Evolutionary conservation across 2,329 filamentous ascomycete genomes (phyloP), one percentile per base, ranked within the genome.

Genomic region (Periconia sp.): DNA sequence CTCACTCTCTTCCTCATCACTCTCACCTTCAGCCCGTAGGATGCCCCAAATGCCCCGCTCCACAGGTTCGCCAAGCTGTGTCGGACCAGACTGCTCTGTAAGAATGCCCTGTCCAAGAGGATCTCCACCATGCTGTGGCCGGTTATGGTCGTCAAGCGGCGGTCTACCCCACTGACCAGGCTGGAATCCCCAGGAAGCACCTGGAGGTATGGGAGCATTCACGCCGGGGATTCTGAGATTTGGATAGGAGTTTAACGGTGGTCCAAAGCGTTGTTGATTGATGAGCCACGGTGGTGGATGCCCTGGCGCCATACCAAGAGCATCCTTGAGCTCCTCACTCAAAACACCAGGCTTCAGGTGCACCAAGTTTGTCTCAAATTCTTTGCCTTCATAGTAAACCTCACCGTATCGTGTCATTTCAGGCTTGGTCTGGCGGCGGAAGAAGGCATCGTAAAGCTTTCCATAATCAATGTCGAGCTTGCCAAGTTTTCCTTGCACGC

Each of bases 381-480:
- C 94, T 70, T 99, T 99, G 66, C 94, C 94, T 72, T 99, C 94
- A 69, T 97, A 97, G 72, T 99, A 99, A n/a, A 99, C 92, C 70
- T 99, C 94, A 28, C 94, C 94, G 59, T 96, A 99, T 30, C 92
- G 83, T 22, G 94, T 97, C 51, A 99, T 76, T 57, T 91, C 86
- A 0, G 94, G 94, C 73, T 99, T 99, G 28, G 90, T 95, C 74
- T 99, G 94, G 67, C 96, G 95, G 46, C 91, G 84, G 78, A 99
- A 99, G 77, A 99, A 99, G 4, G 94, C 94, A 67, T 97, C 94
- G 73, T 97, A 97, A 40, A 97, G 84, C 70, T 94, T 96, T 66
- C 96, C 90, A 70, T 99, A 99, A 71, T 99, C 94, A 56, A 99
- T 97, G 69, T 99, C 94, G 36, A 99, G 79, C 70, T 94, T 95